Base-by-base conservation (phyloP, 2,329 filamentous ascomycete species). In the Bipolaris sorokiniana region DNA sequence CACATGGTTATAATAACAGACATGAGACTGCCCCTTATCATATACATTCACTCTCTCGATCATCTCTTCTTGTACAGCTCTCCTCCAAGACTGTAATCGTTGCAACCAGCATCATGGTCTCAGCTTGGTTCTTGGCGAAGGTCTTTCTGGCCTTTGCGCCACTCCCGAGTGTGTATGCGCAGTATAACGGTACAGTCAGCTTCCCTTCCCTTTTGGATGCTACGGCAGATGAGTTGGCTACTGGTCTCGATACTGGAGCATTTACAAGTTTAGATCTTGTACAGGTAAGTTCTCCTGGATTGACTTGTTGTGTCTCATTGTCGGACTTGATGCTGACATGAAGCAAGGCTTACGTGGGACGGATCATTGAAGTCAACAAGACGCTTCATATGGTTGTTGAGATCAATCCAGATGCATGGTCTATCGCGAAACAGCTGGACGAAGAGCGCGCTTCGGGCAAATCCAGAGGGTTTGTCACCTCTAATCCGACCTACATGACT, bases 201-300 rank as follows among this genome's bases (percentile, higher is more conserved):
- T 48, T 68, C 5, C 80, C 80, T 5, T 64, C 63, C 7, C 72
- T 87, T 28, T 74, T 84, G 16, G 78, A 85, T 63, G 83, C 80
- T 11, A 82, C 81, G 0, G 76, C 78, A 1, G 83, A 85, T 42
- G 79, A 85, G 22, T 74, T 87, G 20, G 71, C 77, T 23, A 65
- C 70, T 38, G 84, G 84, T 1, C 72, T 87, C 9, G 76, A 81
- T 42, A 71, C 72, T 16, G 79, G 79, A 2, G 73, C 78, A n/a
- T 87, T 84, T 60, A 84, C 80, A 1, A 86, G 83, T 63, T 80
- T 83, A n/a, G 82, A 87, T 54, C 73, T 88, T 16, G 84, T 86
- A 42, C 52, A 67, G 28, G 67, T 69, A 15, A 53, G 61, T 61
- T 51, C 1, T 7, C 33, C 1, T 10, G 9, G 7, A 33, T 47